Evolutionary conservation across 108 stramenopile genomes (phyloP), one percentile per base, ranked within the genome.

Genomic region (Fistulifera solaris): DNA sequence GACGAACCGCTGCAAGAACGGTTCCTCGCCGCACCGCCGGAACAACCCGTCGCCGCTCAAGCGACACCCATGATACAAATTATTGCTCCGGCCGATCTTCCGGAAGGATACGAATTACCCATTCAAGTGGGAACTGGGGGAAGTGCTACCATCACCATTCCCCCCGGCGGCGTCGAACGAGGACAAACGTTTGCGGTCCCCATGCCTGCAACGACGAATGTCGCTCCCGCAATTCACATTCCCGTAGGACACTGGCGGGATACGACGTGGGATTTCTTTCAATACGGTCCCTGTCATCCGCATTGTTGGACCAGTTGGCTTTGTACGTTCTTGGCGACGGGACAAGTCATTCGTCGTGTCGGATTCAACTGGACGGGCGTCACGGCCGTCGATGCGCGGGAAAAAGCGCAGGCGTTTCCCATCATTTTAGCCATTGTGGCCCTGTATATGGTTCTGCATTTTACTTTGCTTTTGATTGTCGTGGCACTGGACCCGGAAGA

Each of bases 41-140:
- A 3, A 6, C 31, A 35, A 35, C 6, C 8, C 31, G 8, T 3
- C 31, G 31, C 31, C 31, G 31, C 31, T 8, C 31, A 35, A 35
- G 31, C 44, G 44, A 51, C 50, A 3, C 38, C 56, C 8, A 35
- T 59, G 58, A 28, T 66, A 1, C 27, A 53, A 41, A 73, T 81
- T 27, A 56, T 73, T 35, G 81, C 81, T 4, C 81, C 81, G 0
- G 76, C 72, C 1, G 66, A 73, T 2, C 56, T 82, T n/a, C 41
- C 40, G 27, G 76, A 73, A 63, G 81, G 81, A 12, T 82, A 73
- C 58, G 51, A 73, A 13, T 69, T 82, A 49, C 76, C 77, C 51
- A 73, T 68, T 1, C 19, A 52, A 38, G 56, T 75, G 10, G 67
- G 67, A 11, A 8, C 31, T 35, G 62, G 56, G 26, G 54, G 62